Base-by-base conservation (phyloP, 495 filamentous ascomycete species). In the Hypoxylon fragiforme region DNA sequence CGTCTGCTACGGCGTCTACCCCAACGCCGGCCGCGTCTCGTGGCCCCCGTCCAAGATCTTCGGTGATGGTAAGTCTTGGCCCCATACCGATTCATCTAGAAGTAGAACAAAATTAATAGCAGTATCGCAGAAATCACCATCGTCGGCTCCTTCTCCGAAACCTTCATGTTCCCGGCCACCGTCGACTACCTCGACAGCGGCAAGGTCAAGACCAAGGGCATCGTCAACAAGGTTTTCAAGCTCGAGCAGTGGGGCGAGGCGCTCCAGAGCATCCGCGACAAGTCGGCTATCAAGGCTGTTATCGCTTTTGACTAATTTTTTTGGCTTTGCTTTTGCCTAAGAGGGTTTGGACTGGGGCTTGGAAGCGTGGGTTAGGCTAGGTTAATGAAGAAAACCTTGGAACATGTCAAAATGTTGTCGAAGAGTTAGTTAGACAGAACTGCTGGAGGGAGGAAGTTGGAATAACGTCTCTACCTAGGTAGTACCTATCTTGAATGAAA, bases 111-210 rank as follows among this genome's bases (percentile, higher is more conserved):
- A n/a, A n/a, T n/a, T n/a, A n/a, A n/a, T n/a, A n/a, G n/a, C n/a
- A n/a, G n/a, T n/a, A n/a, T n/a, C n/a, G n/a, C 39, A 66, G 85
- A 87, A 62, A 87, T 88, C 61, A 87, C 82, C 52, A 85, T 89
- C 54, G 68, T 88, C 31, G 84, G 85, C 20, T 84, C 78, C 30
- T 88, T 87, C 76, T 84, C 79, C 21, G 83, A 88, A 62, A 82
- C 82, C 12, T 85, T 85, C 73, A 87, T 87, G 77, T 89, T 86
- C 77, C 84, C 85, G 3, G 79, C 85, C 44, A 85, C 85, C 6
- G 81, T 88, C 52, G 80, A 84, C 70, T 87, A 88, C 69, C 77
- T 86, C 28, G 85, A 87, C 61, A 80, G 72, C 5, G 84, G 73
- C 26, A 85, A 85, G 73, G 78, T 87, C 46, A 86, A 82, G 69